Evolutionary conservation across 1,284 basidiomycete genomes (phyloP), one percentile per base, ranked within the genome.

Genomic region (Malassezia restricta): DNA sequence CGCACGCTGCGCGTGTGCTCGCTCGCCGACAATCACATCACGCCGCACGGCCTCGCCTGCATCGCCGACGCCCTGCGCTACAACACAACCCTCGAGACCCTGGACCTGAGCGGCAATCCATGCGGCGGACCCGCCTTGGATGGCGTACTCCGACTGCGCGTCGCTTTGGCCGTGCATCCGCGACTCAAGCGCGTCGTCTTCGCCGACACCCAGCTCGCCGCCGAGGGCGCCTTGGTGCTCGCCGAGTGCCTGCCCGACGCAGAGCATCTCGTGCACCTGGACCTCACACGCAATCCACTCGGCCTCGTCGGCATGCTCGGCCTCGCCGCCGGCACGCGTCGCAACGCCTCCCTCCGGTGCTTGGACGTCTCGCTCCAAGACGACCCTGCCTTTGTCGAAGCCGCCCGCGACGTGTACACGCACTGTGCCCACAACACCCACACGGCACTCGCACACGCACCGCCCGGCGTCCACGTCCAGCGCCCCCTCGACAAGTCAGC

Each of bases 161-260:
- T 87, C 0, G 86, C 90, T 0, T 91, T 96, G 74, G 91, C 88
- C 0, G 79, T 95, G 56, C 95, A 96, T 73, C 85, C 83, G 1
- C 84, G 87, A 1, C 80, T 96, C 31, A 94, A 92, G 73, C 82
- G 91, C 1, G 77, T 99, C 32, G 96, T 95, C 77, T 79, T 98
- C 27, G 83, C 86, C 12, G 82, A 84, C 5, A 95, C 91, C 0
- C 78, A 79, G 5, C 79, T 98, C 63, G 82, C 81, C 0, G 86
- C 87, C 0, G 78, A 85, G 1, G 90, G 87, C 3, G 91, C 92
- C 0, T 94, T 98, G 54, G 86, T 88, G 0, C 80, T 98, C 1
- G 92, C 92, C 3, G 91, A 96, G 75, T 96, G 95, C 76, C 79
- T 96, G 3, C 90, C 90, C 0, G 90, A 96, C 71, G 85, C 87